Percentiles rank a stretch among this genome's conserved stretches.
These are phyloP conservation scores for Pyricularia pennisetigena DNA, from an alignment of 2,329 filamentous ascomycete genomes.

Conservation along the genomic window DNA sequence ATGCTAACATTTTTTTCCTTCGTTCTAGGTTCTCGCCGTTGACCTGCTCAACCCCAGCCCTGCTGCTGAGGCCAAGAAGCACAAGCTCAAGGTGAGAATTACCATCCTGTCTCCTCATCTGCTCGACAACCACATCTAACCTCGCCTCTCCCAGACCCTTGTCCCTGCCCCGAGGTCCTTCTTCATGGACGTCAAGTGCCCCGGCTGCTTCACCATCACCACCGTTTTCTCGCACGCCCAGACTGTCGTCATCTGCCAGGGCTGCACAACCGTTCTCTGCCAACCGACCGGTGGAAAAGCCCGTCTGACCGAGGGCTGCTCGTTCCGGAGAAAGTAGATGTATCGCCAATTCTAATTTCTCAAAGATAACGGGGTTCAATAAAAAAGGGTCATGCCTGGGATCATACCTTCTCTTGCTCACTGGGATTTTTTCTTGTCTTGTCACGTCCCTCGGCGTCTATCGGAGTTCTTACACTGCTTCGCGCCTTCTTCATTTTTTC, in stretches of 20 bases:
- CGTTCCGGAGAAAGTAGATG: constrained; percentile 99
- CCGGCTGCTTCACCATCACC: constrained; percentile 99
- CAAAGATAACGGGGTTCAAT: constrained; percentile 22
- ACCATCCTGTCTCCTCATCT: not conserved
- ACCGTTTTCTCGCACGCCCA: constrained; percentile 99
- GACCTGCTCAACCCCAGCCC: constrained; percentile 99
- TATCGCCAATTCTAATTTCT: constrained; percentile 30
- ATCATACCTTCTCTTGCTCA: not conserved
- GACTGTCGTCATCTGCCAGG: constrained; percentile 99
- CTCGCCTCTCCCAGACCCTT: constrained; percentile 52
- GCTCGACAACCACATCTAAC: not conserved
- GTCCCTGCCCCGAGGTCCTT: constrained; percentile 96
- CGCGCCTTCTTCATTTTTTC: constrained; percentile 5
- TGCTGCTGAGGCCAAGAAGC: constrained; percentile 97
- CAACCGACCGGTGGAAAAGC: constrained; percentile 99
- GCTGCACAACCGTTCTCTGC: constrained; percentile 99
- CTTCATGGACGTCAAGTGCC: constrained; percentile 99
- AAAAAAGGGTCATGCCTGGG: constrained; percentile 1
- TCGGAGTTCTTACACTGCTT: constrained; percentile 1
- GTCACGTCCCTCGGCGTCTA: constrained; percentile 1
- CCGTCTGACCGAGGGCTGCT: constrained; percentile 98
- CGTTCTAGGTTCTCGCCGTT: constrained; percentile 91
- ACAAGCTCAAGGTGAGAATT: constrained; percentile 95
- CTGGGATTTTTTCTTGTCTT: not conserved
- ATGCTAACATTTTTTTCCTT: constrained; percentile 32